Evolutionary conservation across 2,329 filamentous ascomycete species (phyloP).

Genomic region (Cytospora mali): DNA sequence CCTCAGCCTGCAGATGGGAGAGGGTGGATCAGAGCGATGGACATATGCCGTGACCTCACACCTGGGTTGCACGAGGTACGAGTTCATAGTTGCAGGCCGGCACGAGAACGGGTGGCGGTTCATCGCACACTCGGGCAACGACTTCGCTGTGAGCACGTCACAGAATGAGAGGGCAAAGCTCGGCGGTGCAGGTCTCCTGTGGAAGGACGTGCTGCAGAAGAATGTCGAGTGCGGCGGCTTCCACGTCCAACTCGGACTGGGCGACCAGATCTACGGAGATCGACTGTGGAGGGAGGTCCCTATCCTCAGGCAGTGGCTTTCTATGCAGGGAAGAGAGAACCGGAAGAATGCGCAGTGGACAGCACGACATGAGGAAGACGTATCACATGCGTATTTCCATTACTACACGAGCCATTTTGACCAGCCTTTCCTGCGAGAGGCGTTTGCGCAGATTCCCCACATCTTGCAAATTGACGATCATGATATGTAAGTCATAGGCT

Average conservation of each 20-base stretch:
- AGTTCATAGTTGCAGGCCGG: constrained; percentile 91
- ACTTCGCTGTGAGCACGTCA: constrained; percentile 86
- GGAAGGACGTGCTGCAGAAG: constrained; percentile 98
- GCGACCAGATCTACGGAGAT: constrained; percentile 95
- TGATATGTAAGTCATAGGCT: constrained; percentile 76
- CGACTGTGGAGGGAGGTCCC: constrained; percentile 95
- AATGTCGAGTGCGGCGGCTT: constrained; percentile 96
- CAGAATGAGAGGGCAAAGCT: constrained; percentile 83
- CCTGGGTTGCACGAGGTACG: constrained; percentile 94
- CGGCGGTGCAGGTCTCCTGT: constrained; percentile 93
- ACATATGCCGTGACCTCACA: constrained; percentile 98
- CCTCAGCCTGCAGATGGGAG: constrained; percentile 85
- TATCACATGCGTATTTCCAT: constrained; percentile 95
- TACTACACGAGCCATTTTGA: constrained; percentile 99
- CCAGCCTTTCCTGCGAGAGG: constrained; percentile 90
- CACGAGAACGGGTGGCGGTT: constrained; percentile 94
- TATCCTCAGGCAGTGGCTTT: constrained; percentile 90
- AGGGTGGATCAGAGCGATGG: constrained; percentile 81
- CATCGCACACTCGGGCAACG: constrained; percentile 93
- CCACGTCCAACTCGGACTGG: constrained; percentile 88
- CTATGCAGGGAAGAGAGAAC: constrained; percentile 89
- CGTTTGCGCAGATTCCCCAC: constrained; percentile 96
- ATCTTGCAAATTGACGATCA: constrained; percentile 93
- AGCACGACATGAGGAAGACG: constrained; percentile 91
- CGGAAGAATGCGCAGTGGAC: constrained; percentile 91